Evolutionary conservation across 106 monocot genomes (phyloP).

Genomic region (Dioscorea zingiberensis): DNA sequence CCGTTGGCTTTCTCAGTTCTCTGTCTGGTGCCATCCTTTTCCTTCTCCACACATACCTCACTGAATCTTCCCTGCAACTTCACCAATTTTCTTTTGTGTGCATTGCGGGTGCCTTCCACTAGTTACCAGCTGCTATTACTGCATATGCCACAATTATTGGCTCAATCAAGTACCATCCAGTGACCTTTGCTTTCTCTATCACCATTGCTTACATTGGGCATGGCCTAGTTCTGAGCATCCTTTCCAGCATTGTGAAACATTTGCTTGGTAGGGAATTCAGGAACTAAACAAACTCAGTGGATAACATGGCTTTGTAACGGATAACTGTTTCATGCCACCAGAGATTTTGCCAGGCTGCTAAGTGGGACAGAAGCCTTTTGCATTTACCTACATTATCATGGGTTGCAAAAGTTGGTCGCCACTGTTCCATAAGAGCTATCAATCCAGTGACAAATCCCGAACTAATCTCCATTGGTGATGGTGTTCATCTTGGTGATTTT

Average conservation of each 20-base stretch:
- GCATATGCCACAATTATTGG: constrained; percentile 21
- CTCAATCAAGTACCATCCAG: constrained; percentile 7
- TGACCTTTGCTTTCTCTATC: constrained; percentile 13
- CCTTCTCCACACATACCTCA: constrained; percentile 14
- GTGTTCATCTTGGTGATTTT: constrained; percentile 53
- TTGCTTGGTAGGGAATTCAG: constrained; percentile 11
- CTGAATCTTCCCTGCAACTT: constrained; percentile 9
- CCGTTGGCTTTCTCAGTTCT: constrained; percentile 33
- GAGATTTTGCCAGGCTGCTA: constrained; percentile 43
- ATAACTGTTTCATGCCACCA: constrained; percentile 31
- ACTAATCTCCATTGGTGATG: constrained; percentile 36
- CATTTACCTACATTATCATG: constrained; percentile 31
- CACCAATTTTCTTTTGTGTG: constrained; percentile 27
- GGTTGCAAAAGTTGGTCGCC: constrained; percentile 34
- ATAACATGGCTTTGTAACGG: constrained; percentile 27
- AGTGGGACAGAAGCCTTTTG: constrained; percentile 51
- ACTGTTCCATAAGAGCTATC: constrained; percentile 49
- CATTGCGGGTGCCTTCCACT: constrained; percentile 38
- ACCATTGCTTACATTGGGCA: constrained; percentile 29
- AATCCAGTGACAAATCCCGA: constrained; percentile 29
- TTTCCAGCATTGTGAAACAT: constrained; percentile 15
- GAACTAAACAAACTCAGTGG: constrained; percentile 7
- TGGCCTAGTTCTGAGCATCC: constrained; percentile 30
- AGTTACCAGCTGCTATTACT: constrained; percentile 33
- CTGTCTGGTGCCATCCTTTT: constrained; percentile 32